Evolutionary conservation across 306 rosid species (phyloP).

Genomic region (Cucurbita pepo): DNA sequence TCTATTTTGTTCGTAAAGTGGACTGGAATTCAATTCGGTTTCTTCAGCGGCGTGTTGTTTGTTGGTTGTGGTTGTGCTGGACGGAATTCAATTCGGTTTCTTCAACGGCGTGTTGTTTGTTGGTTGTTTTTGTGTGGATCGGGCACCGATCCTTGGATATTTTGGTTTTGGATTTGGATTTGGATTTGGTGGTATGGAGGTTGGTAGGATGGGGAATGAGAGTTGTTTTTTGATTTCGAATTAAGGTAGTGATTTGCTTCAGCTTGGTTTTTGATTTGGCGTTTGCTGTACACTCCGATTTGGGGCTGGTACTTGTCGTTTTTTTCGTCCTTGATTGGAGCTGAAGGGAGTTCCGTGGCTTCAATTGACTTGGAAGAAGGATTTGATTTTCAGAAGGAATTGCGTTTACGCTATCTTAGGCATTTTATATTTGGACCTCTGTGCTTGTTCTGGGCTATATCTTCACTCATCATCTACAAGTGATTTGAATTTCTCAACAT

Average conservation of each 20-base stretch:
- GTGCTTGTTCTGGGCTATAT: background rate
- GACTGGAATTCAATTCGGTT: constrained; percentile 2
- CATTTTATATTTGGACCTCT: background rate
- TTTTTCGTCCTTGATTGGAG: background rate
- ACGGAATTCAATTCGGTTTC: background rate
- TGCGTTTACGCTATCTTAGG: background rate
- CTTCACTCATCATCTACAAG: background rate
- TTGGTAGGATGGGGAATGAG: background rate
- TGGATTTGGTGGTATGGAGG: background rate
- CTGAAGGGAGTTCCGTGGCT: constrained; percentile 6
- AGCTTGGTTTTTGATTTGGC: background rate
- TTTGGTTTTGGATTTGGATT: background rate
- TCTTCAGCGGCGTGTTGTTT: background rate
- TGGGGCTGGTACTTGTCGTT: background rate
- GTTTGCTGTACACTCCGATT: background rate
- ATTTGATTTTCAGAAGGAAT: background rate
- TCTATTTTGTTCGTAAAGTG: constrained; percentile 2
- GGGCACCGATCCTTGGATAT: background rate
- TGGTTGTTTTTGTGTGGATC: background rate
- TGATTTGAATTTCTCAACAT: constrained; percentile 10
- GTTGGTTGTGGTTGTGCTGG: background rate
- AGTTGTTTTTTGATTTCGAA: background rate
- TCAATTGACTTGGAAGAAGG: background rate
- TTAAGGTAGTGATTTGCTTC: background rate
- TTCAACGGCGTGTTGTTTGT: background rate